Evolutionary conservation across 805 yeast species (phyloP).

Genomic region (Millerozyma miso): DNA sequence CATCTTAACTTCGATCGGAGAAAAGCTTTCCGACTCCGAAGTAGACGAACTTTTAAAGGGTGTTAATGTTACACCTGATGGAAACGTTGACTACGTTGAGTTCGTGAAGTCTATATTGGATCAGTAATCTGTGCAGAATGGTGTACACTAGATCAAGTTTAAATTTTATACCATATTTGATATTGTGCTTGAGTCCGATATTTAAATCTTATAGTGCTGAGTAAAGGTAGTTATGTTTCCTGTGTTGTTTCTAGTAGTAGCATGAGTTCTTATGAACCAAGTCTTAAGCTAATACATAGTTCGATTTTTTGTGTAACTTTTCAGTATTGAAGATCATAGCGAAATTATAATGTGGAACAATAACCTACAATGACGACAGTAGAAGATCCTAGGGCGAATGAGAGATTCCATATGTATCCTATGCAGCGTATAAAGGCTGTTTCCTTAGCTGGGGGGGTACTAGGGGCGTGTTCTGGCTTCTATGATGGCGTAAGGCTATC

Average conservation of each 20-base stretch:
- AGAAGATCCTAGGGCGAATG: slow-evolving; percentile 14
- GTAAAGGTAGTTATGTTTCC: too few relatives aligned
- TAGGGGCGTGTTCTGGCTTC: slow-evolving; percentile 55
- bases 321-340: not conserved
- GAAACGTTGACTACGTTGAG: slow-evolving; percentile 91
- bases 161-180: too few relatives aligned
- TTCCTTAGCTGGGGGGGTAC: slow-evolving; percentile 29
- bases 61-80: slow-evolving; percentile 88
- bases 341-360: not conserved
- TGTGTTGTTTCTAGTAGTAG: too few relatives aligned
- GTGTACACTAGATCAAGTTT: too few relatives aligned
- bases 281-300: not conserved
- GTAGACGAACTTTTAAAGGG: slow-evolving; percentile 96
- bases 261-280: slow-evolving; percentile 1
- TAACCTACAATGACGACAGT: not conserved
- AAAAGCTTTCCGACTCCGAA: slow-evolving; percentile 82
- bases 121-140: too few relatives aligned
- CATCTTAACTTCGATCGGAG: slow-evolving; percentile 93
- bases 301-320: not conserved
- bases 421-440: slow-evolving; percentile 41
- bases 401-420: slow-evolving; percentile 51
- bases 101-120: slow-evolving; percentile 91
- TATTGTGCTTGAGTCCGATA: too few relatives aligned
- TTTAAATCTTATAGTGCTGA: too few relatives aligned
- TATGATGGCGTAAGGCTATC: slow-evolving; percentile 53